Evolutionary conservation across 2,329 filamentous ascomycete genomes (phyloP).

Genomic region (Hortaea werneckii): DNA sequence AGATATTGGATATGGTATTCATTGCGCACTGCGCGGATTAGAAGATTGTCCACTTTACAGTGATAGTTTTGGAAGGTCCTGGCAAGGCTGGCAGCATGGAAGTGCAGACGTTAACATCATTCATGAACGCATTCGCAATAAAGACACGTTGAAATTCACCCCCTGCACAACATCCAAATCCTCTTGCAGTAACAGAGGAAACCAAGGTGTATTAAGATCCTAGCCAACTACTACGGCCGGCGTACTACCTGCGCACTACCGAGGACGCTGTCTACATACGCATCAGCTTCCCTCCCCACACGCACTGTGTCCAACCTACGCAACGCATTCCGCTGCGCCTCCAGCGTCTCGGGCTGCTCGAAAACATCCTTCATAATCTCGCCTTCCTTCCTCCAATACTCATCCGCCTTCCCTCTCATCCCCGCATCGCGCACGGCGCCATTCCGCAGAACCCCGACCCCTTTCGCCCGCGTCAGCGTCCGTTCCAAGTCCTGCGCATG

Average conservation of each 20-base stretch:
- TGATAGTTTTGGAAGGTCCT: too few relatives aligned
- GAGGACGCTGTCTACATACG: constrained; percentile 36
- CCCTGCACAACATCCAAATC: too few relatives aligned
- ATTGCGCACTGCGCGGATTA: too few relatives aligned
- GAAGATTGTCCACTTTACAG: too few relatives aligned
- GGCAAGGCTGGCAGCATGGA: too few relatives aligned
- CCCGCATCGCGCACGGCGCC: constrained; percentile 63
- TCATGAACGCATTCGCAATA: too few relatives aligned
- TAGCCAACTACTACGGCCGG: too few relatives aligned
- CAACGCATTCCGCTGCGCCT: constrained; percentile 59
- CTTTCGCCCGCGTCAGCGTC: constrained; percentile 57
- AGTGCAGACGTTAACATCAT: too few relatives aligned
- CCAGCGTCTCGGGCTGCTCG: constrained; percentile 66
- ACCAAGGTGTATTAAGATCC: too few relatives aligned
- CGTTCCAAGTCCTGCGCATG: constrained; percentile 46
- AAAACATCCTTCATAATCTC: constrained; percentile 62
- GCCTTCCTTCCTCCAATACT: constrained; percentile 75
- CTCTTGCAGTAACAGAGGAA: too few relatives aligned
- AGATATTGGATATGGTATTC: constrained; percentile 20
- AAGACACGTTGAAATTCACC: too few relatives aligned
- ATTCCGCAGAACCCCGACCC: constrained; percentile 68
- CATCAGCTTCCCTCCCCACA: constrained; percentile 54
- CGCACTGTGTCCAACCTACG: constrained; percentile 51
- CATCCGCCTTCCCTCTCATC: constrained; percentile 54
- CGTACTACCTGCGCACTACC: constrained; percentile 1